Percentiles rank a stretch among this genome's conserved stretches.
phyloP scores from a whole-genome alignment of 345 rosid species.

The Dovyalis caffra region DNA sequence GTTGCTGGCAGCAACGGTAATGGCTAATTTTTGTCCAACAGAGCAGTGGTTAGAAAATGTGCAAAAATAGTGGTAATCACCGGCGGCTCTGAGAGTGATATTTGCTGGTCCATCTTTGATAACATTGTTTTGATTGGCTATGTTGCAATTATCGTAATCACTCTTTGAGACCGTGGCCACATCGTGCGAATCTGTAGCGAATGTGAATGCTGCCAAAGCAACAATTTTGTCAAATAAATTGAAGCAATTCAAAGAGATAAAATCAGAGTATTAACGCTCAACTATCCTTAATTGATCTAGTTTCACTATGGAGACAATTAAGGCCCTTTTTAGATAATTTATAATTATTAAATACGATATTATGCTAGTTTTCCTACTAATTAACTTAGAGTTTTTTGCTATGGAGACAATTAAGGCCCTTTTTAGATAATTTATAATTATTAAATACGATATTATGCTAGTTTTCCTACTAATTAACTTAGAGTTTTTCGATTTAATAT shows the following conservation, averaged over 20 bases:
- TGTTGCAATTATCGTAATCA: slow-evolving; percentile 13
- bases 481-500: background rate
- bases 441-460: too few species aligned
- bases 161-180: slow-evolving; percentile 13
- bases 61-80: slow-evolving; percentile 10
- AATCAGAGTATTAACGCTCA: background rate
- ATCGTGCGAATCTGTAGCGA: slow-evolving; percentile 14
- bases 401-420: too few species aligned
- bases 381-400: background rate
- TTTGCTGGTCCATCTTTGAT: background rate
- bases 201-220: slow-evolving; percentile 21
- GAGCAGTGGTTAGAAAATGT: slow-evolving; percentile 21
- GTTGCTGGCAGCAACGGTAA: background rate
- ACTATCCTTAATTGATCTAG: background rate
- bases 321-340: too few species aligned
- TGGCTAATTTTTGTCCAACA: slow-evolving; percentile 8
- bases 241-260: background rate
- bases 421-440: too few species aligned
- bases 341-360: too few species aligned
- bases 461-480: background rate
- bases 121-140: background rate
- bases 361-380: background rate
- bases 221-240: background rate
- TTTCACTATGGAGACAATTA: background rate
- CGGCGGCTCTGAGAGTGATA: slow-evolving; percentile 3